A percentile compares a stretch with the other conserved stretches of the same genome.
These are phyloP conservation scores for Aspergillus pseudoglaucus DNA, from an alignment of 2,329 filamentous ascomycete species.

Conservation along the genomic window DNA sequence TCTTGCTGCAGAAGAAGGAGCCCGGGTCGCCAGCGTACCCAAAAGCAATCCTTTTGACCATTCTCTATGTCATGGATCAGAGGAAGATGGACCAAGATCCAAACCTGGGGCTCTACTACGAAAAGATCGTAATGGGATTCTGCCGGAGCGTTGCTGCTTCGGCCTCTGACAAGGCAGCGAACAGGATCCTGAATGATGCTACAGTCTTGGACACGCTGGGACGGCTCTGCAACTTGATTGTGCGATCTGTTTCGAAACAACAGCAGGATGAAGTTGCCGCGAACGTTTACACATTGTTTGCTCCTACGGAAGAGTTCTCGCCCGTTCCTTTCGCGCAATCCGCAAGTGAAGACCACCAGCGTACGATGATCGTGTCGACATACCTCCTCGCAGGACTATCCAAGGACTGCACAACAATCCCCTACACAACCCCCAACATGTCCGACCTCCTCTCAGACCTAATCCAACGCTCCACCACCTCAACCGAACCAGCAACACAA, in stretches of 20 bases:
- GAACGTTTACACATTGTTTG: conserved; percentile 52
- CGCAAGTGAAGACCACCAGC: conserved; percentile 29
- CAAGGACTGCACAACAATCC: conserved; percentile 28
- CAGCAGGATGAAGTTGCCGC: conserved; percentile 47
- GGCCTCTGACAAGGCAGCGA: conserved; percentile 26
- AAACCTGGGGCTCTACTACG: conserved; percentile 42
- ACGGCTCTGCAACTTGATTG: conserved; percentile 53
- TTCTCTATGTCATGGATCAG: conserved; percentile 55
- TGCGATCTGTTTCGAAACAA: conserved; percentile 48
- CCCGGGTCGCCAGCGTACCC: conserved; percentile 47
- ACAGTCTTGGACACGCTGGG: conserved; percentile 54
- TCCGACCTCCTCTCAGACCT: conserved; percentile 30
- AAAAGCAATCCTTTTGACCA: conserved; percentile 53
- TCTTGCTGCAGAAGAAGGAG: conserved; percentile 47
- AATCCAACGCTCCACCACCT: conserved; percentile 25
- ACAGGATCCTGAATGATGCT: conserved; percentile 43
- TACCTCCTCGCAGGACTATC: conserved; percentile 51
- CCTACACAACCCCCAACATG: conserved; percentile 26
- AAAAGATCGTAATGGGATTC: conserved; percentile 45
- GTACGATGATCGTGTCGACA: conserved; percentile 51
- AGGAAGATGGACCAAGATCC: conserved; percentile 39
- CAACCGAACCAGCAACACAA: conserved; percentile 29
- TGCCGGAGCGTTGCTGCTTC: conserved; percentile 34
- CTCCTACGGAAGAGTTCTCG: conserved; percentile 26
- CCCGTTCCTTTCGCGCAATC: conserved; percentile 30